Conservation (phyloP, 106 monocot species). For the Dendrobium chrysotoxum region DNA sequence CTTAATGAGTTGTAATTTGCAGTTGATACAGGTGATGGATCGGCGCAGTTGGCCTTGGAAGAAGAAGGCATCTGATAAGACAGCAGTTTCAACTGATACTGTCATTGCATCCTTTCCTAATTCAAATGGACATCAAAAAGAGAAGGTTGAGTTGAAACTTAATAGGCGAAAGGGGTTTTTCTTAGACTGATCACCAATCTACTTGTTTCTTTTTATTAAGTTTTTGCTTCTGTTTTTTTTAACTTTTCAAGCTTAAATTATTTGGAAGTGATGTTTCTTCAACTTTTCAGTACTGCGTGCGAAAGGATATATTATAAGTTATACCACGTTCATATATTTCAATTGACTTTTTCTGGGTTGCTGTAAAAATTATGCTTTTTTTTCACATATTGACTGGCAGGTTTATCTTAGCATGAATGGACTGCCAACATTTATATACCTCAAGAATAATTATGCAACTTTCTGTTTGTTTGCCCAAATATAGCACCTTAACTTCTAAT, state of each 20-base stretch:
- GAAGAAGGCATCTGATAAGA: background rate
- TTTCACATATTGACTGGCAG: background rate
- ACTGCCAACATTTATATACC: background rate
- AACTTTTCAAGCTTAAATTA: background rate
- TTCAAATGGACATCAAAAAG: background rate
- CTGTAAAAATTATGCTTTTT: background rate
- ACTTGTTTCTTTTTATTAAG: background rate
- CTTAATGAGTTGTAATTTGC: background rate
- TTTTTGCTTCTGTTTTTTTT: background rate
- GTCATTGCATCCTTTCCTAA: background rate
- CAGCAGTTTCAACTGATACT: background rate
- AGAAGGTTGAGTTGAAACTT: background rate
- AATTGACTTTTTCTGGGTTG: background rate
- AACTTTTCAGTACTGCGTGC: background rate
- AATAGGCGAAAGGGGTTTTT: background rate
- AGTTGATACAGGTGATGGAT: background rate
- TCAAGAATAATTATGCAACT: background rate
- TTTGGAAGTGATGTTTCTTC: background rate
- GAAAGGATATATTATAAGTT: background rate
- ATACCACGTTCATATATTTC: background rate
- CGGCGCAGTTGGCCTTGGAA: constrained; percentile 5
- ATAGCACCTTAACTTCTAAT: background rate
- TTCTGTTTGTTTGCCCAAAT: background rate
- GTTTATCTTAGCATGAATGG: background rate
- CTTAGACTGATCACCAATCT: background rate